Base-by-base conservation (phyloP, 78 protist species). In the Dictyostelium purpureum region DNA sequence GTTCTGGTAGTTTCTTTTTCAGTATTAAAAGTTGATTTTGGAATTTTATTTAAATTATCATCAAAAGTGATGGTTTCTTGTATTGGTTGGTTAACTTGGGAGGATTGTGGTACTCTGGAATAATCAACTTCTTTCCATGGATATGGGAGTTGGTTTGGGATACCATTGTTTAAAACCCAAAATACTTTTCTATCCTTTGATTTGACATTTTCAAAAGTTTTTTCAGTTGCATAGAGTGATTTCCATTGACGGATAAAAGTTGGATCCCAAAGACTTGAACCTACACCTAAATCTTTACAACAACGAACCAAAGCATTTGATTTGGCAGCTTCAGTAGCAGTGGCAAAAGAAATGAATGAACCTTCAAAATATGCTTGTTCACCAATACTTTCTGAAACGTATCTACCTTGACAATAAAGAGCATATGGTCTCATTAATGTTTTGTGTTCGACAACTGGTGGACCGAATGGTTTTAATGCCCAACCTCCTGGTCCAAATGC, bases 401-500 rank as follows among this genome's bases (percentile, higher is more conserved):
- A 92, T 28, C 94, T 82, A 47, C 97, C 97, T 12, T 78, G 2
- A 37, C 88, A 65, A 73, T 83, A 94, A 40, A 94, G 51, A 31
- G 96, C 96, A 37, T 88, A 94, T 19, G 93, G 95, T 61, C 90
- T 87, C 11, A 67, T 74, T 33, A 94, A 57, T 2, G 43, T 21
- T 14, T 31, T 61, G 57, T 73, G 45, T 4, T 91, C 75, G 2
- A 77, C 66, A 6, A 51, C 19, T 33, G 88, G 92, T 78, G 94
- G 76, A 5, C 96, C 94, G 28, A 81, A 42, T 52, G 94, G 96
- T 35, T 89, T 76, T 16, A 94, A 37, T 21, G 94, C 97, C 97
- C 97, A 95, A 28, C 97, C 97, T 4, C 97, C 97, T 10, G 95
- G 94, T n/a, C 95, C 96, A 31, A 95, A 91, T 7, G 97, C 95